Evolutionary conservation across 176 grass and related monocot species (phyloP), one percentile per base, ranked within the genome.

Genomic region (Ensete glaucum): DNA sequence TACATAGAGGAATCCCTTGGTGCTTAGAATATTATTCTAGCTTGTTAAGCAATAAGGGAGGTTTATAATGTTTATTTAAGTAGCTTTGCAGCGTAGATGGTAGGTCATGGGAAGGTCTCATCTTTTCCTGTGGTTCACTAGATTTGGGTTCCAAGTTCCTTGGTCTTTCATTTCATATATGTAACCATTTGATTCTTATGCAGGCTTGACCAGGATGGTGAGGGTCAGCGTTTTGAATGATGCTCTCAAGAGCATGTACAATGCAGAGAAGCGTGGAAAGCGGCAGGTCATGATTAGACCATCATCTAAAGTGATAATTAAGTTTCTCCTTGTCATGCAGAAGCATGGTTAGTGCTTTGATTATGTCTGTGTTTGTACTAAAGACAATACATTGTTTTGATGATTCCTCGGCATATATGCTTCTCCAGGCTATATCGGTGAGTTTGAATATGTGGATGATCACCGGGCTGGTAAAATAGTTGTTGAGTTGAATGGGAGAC

Each of bases 241-340:
- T 67, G 90, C 90, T 43, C 86, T 92, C 1, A 92, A 92, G 84
- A 86, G 81, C 76, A 92, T 92, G 90, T 92, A 92, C 86, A 92
- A 92, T 67, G 90, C 90, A 48, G 90, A 92, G 69, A 92, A 92
- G 79, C 85, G 86, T 50, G 85, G 89, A 43, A 91, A 91, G 83
- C 73, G 83, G 53, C 85, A 91, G 81, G 85, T 85, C 70, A 83
- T 91, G 85, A 91, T 91, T 57, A 88, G 89, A 62, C 89, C 89
- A 10, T 91, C 89, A 2, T 91, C 85, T 8, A 91, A 91, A 84
- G 89, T 91, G 62, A 91, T 91, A 25, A 83, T 91, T 74, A 88
- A 91, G 75, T 91, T 91, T 76, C 85, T 91, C 22, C 53, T 91
- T 0, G 89, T 91, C 60, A 91, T 91, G 89, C 89, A 91, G 85